Evolutionary conservation across 2,329 filamentous ascomycete species (phyloP).

Genomic region (Aspergillus candidus): DNA sequence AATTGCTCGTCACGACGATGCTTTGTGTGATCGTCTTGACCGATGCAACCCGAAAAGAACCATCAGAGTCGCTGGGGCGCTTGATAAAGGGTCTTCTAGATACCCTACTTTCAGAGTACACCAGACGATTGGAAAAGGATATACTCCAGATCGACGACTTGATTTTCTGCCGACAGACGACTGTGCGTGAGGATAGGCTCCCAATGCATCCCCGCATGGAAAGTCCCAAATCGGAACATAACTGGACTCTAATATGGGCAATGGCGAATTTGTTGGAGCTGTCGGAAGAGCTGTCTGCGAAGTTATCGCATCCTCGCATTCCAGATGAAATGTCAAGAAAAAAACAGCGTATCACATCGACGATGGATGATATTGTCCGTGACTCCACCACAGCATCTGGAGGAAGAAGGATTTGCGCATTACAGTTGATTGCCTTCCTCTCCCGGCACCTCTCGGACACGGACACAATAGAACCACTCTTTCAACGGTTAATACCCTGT

Average conservation of each 20-base stretch:
- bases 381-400: constrained; percentile 34
- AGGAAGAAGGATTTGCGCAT: constrained; percentile 41
- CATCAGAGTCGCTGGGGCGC: constrained; percentile 33
- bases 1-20: constrained; percentile 68
- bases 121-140: constrained; percentile 61
- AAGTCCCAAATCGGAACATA: constrained; percentile 31
- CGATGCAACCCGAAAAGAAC: constrained; percentile 32
- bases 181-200: constrained; percentile 30
- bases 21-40: constrained; percentile 57
- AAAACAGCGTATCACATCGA: constrained; percentile 32
- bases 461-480: constrained; percentile 50
- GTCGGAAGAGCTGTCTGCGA: constrained; percentile 24
- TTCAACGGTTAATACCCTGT: constrained; percentile 54
- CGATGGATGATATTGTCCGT: constrained; percentile 30
- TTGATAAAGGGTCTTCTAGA: constrained; percentile 62
- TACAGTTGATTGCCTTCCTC: constrained; percentile 53
- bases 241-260: constrained; percentile 36
- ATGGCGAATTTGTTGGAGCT: constrained; percentile 37
- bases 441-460: constrained; percentile 41
- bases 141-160: constrained; percentile 75
- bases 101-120: constrained; percentile 71
- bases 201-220: constrained; percentile 34
- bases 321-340: constrained; percentile 24
- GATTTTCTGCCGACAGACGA: constrained; percentile 42
- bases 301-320: constrained; percentile 5